phyloP scores from a whole-genome alignment of 176 grass and related monocot species.

The Tillandsia leiboldiana region DNA sequence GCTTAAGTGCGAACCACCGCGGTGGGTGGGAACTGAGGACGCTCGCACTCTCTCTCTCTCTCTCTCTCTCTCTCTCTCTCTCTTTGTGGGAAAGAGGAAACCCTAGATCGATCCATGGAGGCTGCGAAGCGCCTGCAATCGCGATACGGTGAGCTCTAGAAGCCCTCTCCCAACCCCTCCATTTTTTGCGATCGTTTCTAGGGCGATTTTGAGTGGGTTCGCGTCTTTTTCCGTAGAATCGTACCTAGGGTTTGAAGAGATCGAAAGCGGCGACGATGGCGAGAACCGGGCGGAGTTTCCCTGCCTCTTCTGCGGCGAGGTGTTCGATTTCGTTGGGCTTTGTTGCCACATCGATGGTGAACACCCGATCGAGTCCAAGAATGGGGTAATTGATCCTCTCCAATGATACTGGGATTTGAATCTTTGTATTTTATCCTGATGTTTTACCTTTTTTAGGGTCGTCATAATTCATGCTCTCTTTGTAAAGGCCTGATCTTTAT shows the following conservation, averaged over 20 bases:
- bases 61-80: too few relatives aligned
- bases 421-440: not conserved
- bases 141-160: constrained; percentile 31
- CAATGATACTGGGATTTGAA: not conserved
- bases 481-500: too few relatives aligned
- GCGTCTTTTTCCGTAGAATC: constrained; percentile 30
- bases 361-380: constrained; percentile 65
- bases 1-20: too few relatives aligned
- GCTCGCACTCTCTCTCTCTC: too few relatives aligned
- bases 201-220: not conserved
- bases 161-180: not conserved
- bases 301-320: constrained; percentile 72
- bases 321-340: constrained; percentile 65
- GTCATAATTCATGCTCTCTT: too few relatives aligned
- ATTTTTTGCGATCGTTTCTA: not conserved
- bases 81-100: not conserved
- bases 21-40: too few relatives aligned
- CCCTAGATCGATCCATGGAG: constrained; percentile 21
- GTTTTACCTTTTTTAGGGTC: not conserved
- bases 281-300: constrained; percentile 38
- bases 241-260: constrained; percentile 58
- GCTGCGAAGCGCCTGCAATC: constrained; percentile 56
- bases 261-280: constrained; percentile 31
- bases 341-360: constrained; percentile 88
- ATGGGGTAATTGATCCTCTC: constrained; percentile 35